Evolutionary conservation across 306 rosid species (phyloP).

Genomic region (Vachellia pachyceras): DNA sequence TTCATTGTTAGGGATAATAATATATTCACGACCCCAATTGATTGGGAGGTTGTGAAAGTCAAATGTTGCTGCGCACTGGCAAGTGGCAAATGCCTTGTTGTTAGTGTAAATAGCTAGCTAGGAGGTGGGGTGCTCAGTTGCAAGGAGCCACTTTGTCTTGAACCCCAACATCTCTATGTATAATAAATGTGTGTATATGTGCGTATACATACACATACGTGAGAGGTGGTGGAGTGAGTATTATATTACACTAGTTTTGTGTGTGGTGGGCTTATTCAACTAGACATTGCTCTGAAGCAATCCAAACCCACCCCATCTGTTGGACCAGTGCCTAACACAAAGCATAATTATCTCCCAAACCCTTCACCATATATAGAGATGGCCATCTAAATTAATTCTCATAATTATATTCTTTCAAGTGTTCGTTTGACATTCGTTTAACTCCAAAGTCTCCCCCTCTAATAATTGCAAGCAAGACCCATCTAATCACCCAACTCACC

Average conservation of each 20-base stretch:
- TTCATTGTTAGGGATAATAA: not conserved
- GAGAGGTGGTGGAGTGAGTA: constrained; percentile 42
- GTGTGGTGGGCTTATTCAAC: not conserved
- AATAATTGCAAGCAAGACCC: not conserved
- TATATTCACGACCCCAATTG: not conserved
- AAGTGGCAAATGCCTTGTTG: not conserved
- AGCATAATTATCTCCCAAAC: not conserved
- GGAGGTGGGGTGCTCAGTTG: constrained; percentile 40
- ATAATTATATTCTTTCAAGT: not conserved
- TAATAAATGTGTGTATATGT: too few relatives aligned
- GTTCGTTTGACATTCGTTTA: constrained; percentile 19
- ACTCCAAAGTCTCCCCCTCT: constrained; percentile 3
- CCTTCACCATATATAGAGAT: not conserved
- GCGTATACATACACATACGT: not conserved
- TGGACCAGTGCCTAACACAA: not conserved
- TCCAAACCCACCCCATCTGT: constrained; percentile 7
- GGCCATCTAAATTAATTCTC: not conserved
- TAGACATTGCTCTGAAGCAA: constrained; percentile 27
- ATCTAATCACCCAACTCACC: not conserved
- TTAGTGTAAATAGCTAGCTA: constrained; percentile 9
- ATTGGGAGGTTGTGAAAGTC: not conserved
- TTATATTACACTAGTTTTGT: constrained; percentile 26
- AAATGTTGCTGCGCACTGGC: constrained; percentile 1
- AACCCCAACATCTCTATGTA: constrained; percentile 9
- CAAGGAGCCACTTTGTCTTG: constrained; percentile 43